A percentile compares a stretch with the other conserved stretches of the same genome.
Evolutionary conservation across 352 stramenopile species (phyloP).

Genomic region (Globisporangium nagaii): DNA sequence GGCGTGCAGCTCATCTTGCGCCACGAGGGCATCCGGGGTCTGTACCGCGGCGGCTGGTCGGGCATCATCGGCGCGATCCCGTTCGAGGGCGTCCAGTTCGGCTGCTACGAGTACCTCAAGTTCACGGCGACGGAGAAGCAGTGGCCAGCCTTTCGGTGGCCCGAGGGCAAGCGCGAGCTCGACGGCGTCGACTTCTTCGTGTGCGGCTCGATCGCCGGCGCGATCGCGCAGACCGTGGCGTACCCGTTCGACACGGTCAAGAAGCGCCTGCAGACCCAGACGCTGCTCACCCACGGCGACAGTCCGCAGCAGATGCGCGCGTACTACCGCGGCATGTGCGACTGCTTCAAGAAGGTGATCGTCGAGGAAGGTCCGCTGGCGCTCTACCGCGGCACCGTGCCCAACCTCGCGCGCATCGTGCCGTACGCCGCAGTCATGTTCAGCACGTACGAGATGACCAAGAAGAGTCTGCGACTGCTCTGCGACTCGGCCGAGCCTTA

Average conservation of each 20-base stretch:
- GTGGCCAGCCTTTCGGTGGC: constrained; percentile 60
- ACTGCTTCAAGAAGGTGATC: constrained; percentile 72
- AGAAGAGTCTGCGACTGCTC: constrained; percentile 51
- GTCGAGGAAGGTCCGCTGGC: constrained; percentile 58
- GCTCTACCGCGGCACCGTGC: constrained; percentile 73
- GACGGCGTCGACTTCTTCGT: constrained; percentile 74
- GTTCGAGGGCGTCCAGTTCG: constrained; percentile 82
- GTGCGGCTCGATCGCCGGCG: constrained; percentile 63
- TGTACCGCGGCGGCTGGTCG: constrained; percentile 72
- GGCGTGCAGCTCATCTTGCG: constrained; percentile 52
- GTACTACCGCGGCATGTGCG: constrained; percentile 64
- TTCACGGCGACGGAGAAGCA: constrained; percentile 30
- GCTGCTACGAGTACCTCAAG: constrained; percentile 81
- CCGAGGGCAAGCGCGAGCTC: constrained; percentile 58
- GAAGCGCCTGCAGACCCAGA: constrained; percentile 70
- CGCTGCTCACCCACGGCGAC: too few relatives aligned
- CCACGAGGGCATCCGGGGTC: constrained; percentile 51
- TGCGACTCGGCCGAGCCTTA: too few relatives aligned
- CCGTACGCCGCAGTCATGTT: constrained; percentile 84
- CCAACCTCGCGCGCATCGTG: constrained; percentile 74
- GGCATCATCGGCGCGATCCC: constrained; percentile 66
- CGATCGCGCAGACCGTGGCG: constrained; percentile 72
- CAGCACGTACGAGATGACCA: constrained; percentile 76
- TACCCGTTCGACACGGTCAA: constrained; percentile 86
- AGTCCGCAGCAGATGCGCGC: not conserved